These are phyloP conservation scores for Wickerhamiella allomyrinae DNA, from an alignment of 805 yeast species.

Conservation along the genomic window DNA sequence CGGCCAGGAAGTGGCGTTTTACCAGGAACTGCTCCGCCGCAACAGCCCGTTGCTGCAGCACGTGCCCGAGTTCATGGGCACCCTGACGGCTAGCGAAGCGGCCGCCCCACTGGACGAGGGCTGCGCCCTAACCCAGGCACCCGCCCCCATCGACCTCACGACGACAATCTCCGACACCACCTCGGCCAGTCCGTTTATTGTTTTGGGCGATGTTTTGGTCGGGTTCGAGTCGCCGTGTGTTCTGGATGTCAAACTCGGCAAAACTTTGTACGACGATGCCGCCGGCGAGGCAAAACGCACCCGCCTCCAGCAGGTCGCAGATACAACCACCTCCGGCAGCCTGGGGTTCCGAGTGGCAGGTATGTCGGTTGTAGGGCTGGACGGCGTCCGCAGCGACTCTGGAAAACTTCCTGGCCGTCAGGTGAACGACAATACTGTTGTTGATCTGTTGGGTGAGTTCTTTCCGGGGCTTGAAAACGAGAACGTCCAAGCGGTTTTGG, in stretches of 20 bases:
- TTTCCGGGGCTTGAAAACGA: constrained; percentile 16
- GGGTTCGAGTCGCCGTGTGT: constrained; percentile 57
- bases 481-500: constrained; percentile 24
- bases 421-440: constrained; percentile 30
- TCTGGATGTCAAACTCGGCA: constrained; percentile 74
- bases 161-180: not conserved
- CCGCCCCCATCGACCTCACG: not conserved
- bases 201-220: constrained; percentile 52
- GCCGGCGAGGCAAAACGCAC: constrained; percentile 45
- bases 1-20: constrained; percentile 62
- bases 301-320: constrained; percentile 50
- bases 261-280: constrained; percentile 43
- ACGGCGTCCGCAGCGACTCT: constrained; percentile 34
- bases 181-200: constrained; percentile 27
- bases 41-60: constrained; percentile 19
- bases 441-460: constrained; percentile 37
- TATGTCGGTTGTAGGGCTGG: constrained; percentile 41
- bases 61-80: constrained; percentile 51
- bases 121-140: not conserved
- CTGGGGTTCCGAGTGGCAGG: constrained; percentile 76
- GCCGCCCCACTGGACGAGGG: not conserved
- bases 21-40: constrained; percentile 26
- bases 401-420: constrained; percentile 62
- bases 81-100: constrained; percentile 25
- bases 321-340: constrained; percentile 66